Conservation (phyloP, 148 eudicot species). For the Rhododendron molle region DNA sequence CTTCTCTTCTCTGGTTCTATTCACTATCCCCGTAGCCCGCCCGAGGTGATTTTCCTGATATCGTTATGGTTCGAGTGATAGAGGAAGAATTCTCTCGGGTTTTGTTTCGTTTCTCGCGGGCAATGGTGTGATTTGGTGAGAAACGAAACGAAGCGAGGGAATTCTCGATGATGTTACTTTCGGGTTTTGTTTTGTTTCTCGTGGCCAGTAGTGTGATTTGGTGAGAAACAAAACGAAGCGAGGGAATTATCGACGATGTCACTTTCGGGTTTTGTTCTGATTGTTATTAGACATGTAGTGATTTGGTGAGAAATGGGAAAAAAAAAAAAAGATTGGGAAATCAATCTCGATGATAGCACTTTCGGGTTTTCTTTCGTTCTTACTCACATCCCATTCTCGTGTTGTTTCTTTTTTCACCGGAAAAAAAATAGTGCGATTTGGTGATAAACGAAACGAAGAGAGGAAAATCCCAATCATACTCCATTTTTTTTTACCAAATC, state of each 20-base stretch:
- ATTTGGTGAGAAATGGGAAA: neutral
- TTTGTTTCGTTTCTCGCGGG: neutral
- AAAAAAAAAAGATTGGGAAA: neutral
- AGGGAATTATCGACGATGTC: neutral
- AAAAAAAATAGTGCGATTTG: neutral
- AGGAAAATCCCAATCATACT: neutral
- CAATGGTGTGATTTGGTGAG: neutral
- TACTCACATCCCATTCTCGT: neutral
- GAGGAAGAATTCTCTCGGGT: neutral
- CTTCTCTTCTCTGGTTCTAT: conserved; percentile 55
- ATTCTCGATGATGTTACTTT: neutral
- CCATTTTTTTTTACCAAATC: too few relatives aligned
- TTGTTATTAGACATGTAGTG: neutral
- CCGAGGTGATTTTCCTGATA: conserved; percentile 22
- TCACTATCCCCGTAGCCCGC: conserved; percentile 49
- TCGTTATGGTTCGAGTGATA: neutral
- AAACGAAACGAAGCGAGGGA: neutral
- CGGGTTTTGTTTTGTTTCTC: neutral
- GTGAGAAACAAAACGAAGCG: neutral
- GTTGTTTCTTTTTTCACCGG: too few relatives aligned
- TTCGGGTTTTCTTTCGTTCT: neutral
- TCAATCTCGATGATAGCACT: neutral
- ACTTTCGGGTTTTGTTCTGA: neutral
- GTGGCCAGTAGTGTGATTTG: neutral
- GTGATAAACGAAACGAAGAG: neutral